These are phyloP conservation scores for Volutella citrinella DNA, from an alignment of 2,329 filamentous ascomycete genomes.

Conservation along the genomic window DNA sequence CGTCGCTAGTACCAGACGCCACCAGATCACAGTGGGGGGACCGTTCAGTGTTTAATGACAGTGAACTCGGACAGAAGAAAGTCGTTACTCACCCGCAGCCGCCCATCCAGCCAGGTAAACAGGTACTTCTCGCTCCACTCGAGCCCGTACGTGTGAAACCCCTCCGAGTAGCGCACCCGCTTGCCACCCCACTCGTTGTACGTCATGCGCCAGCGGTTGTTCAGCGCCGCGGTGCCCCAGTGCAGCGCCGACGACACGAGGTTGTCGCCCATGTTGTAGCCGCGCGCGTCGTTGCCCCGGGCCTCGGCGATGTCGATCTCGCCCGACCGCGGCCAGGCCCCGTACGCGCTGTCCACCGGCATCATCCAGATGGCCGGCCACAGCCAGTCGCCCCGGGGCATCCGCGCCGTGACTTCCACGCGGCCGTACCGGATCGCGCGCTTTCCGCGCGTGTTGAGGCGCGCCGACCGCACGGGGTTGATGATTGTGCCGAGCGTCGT, in stretches of 20 bases:
- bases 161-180: slow-evolving; percentile 33
- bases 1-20: too few relatives aligned
- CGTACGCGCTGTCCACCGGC: slow-evolving; percentile 45
- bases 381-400: slow-evolving; percentile 53
- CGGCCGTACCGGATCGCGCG: slow-evolving; percentile 46
- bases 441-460: slow-evolving; percentile 39
- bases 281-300: slow-evolving; percentile 43
- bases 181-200: slow-evolving; percentile 28
- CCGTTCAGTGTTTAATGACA: too few relatives aligned
- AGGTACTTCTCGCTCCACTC: slow-evolving; percentile 51
- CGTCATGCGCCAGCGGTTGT: slow-evolving; percentile 30
- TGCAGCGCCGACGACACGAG: slow-evolving; percentile 40
- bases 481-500: slow-evolving; percentile 42
- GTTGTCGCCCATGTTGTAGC: slow-evolving; percentile 32
- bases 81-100: slow-evolving; percentile 32
- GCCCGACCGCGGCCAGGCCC: slow-evolving; percentile 48
- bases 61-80: too few relatives aligned
- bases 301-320: slow-evolving; percentile 53
- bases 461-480: slow-evolving; percentile 47
- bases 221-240: slow-evolving; percentile 35
- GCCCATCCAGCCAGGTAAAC: slow-evolving; percentile 48
- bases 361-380: slow-evolving; percentile 48
- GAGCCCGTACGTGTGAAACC: slow-evolving; percentile 48
- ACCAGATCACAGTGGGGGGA: too few relatives aligned
- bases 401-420: slow-evolving; percentile 51